A percentile compares a stretch with the other conserved stretches of the same genome.
Evolutionary conservation across 208 protist genomes (phyloP).

Genomic region (Vickermania ingenoplastis): DNA sequence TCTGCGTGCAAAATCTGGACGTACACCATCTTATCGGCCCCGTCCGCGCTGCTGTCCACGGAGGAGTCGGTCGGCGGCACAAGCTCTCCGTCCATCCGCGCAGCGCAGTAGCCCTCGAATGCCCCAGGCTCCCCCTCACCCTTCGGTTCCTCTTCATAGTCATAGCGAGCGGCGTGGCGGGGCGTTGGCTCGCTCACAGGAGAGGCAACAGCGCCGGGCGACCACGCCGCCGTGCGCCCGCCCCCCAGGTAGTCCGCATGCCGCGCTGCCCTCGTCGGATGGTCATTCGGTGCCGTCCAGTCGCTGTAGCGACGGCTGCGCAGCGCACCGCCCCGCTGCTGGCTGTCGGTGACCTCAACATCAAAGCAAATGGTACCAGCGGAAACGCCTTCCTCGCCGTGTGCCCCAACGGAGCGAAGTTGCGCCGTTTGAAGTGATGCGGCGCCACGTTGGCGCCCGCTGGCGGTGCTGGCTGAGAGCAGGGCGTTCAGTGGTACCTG

Average conservation of each 20-base stretch:
- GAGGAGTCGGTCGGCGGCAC: background rate
- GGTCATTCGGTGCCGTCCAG: background rate
- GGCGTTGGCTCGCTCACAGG: background rate
- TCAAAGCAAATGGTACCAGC: slow-evolving; percentile 13
- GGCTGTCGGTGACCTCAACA: background rate
- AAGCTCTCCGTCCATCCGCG: background rate
- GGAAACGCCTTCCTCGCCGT: background rate
- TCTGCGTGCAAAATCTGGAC: background rate
- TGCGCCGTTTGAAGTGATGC: background rate
- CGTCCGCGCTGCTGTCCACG: slow-evolving; percentile 1
- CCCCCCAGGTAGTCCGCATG: too few relatives aligned
- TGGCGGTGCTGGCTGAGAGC: slow-evolving; percentile 8
- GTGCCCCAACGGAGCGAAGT: background rate
- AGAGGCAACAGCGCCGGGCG: background rate
- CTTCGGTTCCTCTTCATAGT: too few relatives aligned
- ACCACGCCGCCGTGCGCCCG: background rate
- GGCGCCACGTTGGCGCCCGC: background rate
- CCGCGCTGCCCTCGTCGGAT: slow-evolving; percentile 1
- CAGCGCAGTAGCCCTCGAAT: background rate
- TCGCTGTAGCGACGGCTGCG: background rate
- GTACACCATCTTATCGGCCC: background rate
- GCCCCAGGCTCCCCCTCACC: background rate
- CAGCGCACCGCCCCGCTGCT: background rate
- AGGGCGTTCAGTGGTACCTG: slow-evolving; percentile 19
- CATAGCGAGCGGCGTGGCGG: background rate